Evolutionary conservation across 2,329 filamentous ascomycete genomes (phyloP).

Genomic region (Parascedosporium putredinis): DNA sequence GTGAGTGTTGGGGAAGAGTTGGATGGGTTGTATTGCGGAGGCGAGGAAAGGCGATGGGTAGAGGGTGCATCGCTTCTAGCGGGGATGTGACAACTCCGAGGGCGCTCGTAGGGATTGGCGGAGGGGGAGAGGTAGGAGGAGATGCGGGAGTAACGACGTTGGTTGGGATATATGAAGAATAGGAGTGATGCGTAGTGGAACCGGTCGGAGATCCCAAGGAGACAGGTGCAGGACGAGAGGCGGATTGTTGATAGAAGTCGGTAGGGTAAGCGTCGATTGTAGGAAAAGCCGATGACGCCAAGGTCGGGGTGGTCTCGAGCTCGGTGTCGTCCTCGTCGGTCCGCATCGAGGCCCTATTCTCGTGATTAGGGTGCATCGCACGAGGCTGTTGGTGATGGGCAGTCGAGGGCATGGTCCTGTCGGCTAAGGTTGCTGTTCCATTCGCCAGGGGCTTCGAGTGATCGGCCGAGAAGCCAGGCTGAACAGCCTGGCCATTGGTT

Average conservation of each 20-base stretch:
- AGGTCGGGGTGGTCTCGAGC: not conserved
- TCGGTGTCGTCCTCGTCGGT: not conserved
- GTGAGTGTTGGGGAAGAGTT: constrained; percentile 34
- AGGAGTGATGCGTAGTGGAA: not conserved
- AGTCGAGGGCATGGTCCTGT: not conserved
- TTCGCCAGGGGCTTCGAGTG: not conserved
- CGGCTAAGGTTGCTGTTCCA: not conserved
- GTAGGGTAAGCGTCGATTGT: not conserved
- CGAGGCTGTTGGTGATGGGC: not conserved
- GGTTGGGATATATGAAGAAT: not conserved
- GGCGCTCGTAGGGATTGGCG: not conserved
- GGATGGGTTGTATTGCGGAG: constrained; percentile 42
- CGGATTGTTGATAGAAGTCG: not conserved
- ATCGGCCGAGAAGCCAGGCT: not conserved
- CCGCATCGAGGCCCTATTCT: not conserved
- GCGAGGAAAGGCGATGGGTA: constrained; percentile 54
- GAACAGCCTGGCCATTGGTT: not conserved
- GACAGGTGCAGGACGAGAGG: not conserved
- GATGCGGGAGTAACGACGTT: not conserved
- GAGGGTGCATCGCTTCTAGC: not conserved
- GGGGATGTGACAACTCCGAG: not conserved
- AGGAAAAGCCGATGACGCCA: not conserved
- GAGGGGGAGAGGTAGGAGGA: not conserved
- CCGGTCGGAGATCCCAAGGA: not conserved
- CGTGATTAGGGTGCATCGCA: not conserved